Percentiles rank a stretch among this genome's conserved stretches.
These are phyloP conservation scores for Punctularia strigosozonata DNA, from an alignment of 768 basidiomycete genomes.

Conservation along the genomic window DNA sequence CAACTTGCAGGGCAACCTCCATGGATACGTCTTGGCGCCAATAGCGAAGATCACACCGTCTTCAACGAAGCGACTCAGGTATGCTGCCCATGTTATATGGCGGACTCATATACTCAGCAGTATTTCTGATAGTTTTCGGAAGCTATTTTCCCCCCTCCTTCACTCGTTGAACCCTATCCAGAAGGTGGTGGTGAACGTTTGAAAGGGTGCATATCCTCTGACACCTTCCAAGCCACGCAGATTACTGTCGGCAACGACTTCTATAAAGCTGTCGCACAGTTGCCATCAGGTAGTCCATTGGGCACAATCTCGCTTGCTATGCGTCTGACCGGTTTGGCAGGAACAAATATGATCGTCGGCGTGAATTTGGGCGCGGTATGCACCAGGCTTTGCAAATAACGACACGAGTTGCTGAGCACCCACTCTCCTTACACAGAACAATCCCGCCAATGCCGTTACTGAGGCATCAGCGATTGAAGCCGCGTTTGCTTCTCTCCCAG, in stretches of 20 bases:
- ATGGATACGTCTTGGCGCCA: conserved; percentile 43
- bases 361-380: background rate
- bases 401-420: no score
- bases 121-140: conserved; percentile 16
- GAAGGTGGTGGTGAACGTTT: conserved; percentile 19
- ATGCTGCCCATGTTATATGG: no score
- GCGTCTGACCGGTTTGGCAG: no score
- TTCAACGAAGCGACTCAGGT: conserved; percentile 38
- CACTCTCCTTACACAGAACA: no score
- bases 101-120: no score
- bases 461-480: conserved; percentile 34
- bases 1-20: conserved; percentile 41
- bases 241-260: conserved; percentile 47
- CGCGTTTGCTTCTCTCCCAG: conserved; percentile 31
- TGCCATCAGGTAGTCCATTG: no score
- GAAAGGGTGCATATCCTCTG: conserved; percentile 37
- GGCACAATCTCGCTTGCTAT: no score
- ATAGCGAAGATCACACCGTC: conserved; percentile 46
- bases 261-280: conserved; percentile 38
- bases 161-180: no score
- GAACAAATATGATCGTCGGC: conserved; percentile 1
- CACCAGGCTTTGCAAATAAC: no score
- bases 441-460: conserved; percentile 36
- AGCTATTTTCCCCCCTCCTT: background rate
- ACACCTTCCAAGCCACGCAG: conserved; percentile 52